These are phyloP conservation scores for Metarhizium guizhouense DNA, from an alignment of 2,329 filamentous ascomycete genomes.

Conservation along the genomic window DNA sequence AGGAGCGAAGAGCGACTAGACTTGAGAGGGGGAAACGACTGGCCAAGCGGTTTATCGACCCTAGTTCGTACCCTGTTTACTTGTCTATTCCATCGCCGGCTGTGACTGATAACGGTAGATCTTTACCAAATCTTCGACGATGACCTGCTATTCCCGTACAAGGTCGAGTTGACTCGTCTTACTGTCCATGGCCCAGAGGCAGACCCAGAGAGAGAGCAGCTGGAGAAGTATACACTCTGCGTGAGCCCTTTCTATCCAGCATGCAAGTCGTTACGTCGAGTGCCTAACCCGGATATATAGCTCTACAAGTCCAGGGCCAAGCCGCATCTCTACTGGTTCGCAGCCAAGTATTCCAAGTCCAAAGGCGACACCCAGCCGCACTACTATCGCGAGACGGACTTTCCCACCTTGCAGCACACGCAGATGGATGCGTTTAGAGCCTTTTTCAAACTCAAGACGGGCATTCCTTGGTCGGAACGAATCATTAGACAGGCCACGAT, in stretches of 20 bases:
- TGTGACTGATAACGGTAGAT: slow-evolving; percentile 25
- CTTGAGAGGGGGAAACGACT: slow-evolving; percentile 29
- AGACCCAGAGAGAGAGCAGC: neutral
- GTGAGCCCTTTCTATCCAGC: slow-evolving; percentile 32
- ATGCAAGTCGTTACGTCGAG: neutral
- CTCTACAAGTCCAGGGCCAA: slow-evolving; percentile 56
- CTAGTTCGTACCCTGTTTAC: slow-evolving; percentile 30
- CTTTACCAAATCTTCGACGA: slow-evolving; percentile 60
- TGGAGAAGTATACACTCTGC: slow-evolving; percentile 30
- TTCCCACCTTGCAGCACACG: slow-evolving; percentile 26
- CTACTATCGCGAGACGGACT: slow-evolving; percentile 29
- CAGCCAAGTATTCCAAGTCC: slow-evolving; percentile 39
- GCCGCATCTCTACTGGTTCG: slow-evolving; percentile 53
- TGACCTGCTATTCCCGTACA: slow-evolving; percentile 48
- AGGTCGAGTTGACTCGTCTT: slow-evolving; percentile 50
- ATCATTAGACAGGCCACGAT: slow-evolving; percentile 25
- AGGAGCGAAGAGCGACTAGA: slow-evolving; percentile 22
- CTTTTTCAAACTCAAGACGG: slow-evolving; percentile 51
- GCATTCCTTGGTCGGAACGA: slow-evolving; percentile 50
- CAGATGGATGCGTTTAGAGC: slow-evolving; percentile 43
- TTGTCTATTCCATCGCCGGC: neutral
- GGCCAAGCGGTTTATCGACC: slow-evolving; percentile 36
- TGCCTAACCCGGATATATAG: slow-evolving; percentile 28
- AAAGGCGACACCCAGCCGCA: slow-evolving; percentile 26
- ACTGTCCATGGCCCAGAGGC: slow-evolving; percentile 3